A percentile compares a stretch with the other conserved stretches of the same genome.
These are phyloP conservation scores for Euphrasia confusa DNA, from an alignment of 257 asterid genomes.

Conservation along the genomic window DNA sequence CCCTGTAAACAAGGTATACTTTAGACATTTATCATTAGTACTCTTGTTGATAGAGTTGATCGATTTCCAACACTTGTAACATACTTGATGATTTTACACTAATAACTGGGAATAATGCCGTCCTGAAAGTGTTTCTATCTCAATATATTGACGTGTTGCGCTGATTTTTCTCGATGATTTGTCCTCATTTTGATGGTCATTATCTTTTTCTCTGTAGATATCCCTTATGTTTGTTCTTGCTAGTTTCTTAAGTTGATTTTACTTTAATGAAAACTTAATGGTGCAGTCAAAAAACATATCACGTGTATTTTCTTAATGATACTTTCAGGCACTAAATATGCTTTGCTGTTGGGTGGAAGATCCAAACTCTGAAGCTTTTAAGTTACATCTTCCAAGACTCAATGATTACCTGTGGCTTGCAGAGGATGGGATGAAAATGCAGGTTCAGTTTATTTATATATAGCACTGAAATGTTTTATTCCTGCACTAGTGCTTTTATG, in stretches of 20 bases:
- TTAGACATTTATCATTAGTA: slow-evolving; percentile 12
- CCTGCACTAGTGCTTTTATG: slow-evolving; percentile 15
- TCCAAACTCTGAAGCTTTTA: slow-evolving; percentile 92
- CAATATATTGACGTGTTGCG: neutral
- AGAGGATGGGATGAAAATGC: slow-evolving; percentile 99
- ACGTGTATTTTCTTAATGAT: slow-evolving; percentile 9
- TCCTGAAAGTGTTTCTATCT: slow-evolving; percentile 10
- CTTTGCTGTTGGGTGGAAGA: slow-evolving; percentile 99
- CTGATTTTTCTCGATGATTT: neutral
- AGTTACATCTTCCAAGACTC: slow-evolving; percentile 89
- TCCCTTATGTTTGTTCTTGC: slow-evolving; percentile 12
- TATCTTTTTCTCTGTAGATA: slow-evolving; percentile 5
- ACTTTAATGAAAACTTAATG: slow-evolving; percentile 7
- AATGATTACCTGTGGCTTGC: slow-evolving; percentile 90
- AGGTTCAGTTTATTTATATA: slow-evolving; percentile 39
- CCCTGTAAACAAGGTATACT: slow-evolving; percentile 87
- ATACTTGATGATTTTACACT: neutral
- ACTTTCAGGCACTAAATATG: slow-evolving; percentile 76
- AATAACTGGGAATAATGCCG: slow-evolving; percentile 5
- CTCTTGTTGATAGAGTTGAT: too few relatives aligned
- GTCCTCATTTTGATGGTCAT: slow-evolving; percentile 9
- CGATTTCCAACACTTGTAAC: too few relatives aligned
- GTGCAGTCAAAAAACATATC: slow-evolving; percentile 19
- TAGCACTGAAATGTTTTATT: slow-evolving; percentile 2
- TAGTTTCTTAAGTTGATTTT: slow-evolving; percentile 19